Conservation (phyloP, 805 yeast genomes). For the Maudiozyma turicensis region DNA sequence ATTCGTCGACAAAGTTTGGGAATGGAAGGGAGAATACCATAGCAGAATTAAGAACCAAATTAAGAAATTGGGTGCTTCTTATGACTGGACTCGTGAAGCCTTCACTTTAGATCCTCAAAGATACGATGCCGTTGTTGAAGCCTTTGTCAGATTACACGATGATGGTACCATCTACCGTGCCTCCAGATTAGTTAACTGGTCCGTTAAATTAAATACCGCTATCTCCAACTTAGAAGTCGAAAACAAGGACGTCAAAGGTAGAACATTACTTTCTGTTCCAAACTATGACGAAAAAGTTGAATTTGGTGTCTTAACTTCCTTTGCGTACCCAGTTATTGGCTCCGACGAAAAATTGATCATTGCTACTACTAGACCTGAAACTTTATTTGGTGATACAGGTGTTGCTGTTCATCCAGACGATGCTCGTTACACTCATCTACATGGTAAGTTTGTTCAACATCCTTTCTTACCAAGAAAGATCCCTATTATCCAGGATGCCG, state of each 20-base stretch:
- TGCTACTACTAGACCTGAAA: conserved; percentile 98
- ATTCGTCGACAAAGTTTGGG: conserved; percentile 86
- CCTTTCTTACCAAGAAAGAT: conserved; percentile 79
- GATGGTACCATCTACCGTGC: conserved; percentile 96
- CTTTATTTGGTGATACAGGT: conserved; percentile 95
- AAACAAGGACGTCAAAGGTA: conserved; percentile 78
- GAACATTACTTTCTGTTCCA: conserved; percentile 75
- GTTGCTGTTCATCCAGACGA: conserved; percentile 97
- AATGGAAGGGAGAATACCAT: conserved; percentile 95
- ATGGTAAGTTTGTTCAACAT: conserved; percentile 84
- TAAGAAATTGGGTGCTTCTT: conserved; percentile 86
- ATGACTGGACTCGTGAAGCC: conserved; percentile 92
- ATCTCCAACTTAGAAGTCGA: conserved; percentile 94
- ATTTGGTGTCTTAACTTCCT: conserved; percentile 94
- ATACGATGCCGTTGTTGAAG: conserved; percentile 75
- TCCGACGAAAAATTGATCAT: conserved; percentile 81
- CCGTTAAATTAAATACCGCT: conserved; percentile 88
- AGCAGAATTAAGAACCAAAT: conserved; percentile 75
- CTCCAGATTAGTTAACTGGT: conserved; percentile 90
- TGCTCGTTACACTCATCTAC: conserved; percentile 83
- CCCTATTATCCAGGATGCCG: conserved; percentile 83
- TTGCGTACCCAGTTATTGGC: conserved; percentile 79
- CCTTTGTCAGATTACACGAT: conserved; percentile 83
- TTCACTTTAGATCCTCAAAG: conserved; percentile 81
- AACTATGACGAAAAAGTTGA: conserved; percentile 85